Percentiles rank a stretch among this genome's conserved stretches.
phyloP scores from a whole-genome alignment of 257 asterid species.

The Gynochthodes officinalis region DNA sequence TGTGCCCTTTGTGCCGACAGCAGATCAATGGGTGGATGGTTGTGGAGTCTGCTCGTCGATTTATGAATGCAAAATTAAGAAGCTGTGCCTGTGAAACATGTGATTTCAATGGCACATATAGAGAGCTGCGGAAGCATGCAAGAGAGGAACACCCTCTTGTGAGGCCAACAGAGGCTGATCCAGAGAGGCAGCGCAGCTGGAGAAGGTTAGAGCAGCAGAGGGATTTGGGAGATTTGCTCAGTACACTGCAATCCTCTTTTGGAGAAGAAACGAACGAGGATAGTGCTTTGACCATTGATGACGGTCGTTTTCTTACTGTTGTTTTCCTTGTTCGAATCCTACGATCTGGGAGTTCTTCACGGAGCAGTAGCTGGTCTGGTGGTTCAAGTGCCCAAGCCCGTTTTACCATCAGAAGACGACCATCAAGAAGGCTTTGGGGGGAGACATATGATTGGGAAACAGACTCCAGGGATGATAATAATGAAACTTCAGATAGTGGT shows the following conservation, averaged over 20 bases:
- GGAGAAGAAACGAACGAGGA: constrained; percentile 63
- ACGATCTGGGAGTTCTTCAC: constrained; percentile 46
- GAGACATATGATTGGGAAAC: constrained; percentile 51
- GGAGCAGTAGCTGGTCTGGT: constrained; percentile 46
- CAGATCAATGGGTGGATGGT: constrained; percentile 64
- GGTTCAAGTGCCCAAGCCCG: constrained; percentile 48
- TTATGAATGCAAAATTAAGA: constrained; percentile 72
- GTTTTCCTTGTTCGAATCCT: constrained; percentile 63
- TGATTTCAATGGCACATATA: constrained; percentile 64
- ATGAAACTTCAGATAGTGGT: constrained; percentile 34
- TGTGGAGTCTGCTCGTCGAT: constrained; percentile 63
- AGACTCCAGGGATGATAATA: constrained; percentile 40
- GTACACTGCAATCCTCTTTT: constrained; percentile 66
- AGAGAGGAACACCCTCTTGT: constrained; percentile 67
- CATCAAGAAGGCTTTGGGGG: constrained; percentile 68
- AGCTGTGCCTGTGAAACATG: constrained; percentile 83
- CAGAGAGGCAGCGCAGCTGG: constrained; percentile 84
- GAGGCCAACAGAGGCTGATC: constrained; percentile 77
- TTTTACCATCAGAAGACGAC: constrained; percentile 43
- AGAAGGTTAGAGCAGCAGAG: constrained; percentile 76
- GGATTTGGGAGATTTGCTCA: constrained; percentile 69
- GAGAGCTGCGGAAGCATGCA: constrained; percentile 80
- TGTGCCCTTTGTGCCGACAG: constrained; percentile 87
- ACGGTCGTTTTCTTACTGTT: constrained; percentile 65
- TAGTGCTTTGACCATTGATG: constrained; percentile 50